Evolutionary conservation across 768 basidiomycete genomes (phyloP).

Genomic region (Daedaleopsis nitida): DNA sequence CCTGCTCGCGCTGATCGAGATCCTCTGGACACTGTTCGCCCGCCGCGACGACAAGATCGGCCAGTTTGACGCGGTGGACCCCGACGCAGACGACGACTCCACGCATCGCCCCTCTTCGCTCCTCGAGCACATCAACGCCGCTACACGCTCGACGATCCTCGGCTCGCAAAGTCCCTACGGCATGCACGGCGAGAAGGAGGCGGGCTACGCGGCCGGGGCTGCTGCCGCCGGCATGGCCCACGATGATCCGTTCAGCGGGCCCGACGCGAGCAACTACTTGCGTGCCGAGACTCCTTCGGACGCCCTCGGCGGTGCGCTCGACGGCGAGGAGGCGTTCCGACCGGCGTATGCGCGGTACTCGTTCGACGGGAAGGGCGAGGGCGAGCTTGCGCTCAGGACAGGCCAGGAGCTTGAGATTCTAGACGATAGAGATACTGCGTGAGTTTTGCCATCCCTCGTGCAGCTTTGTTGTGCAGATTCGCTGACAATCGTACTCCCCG

Average conservation of each 20-base stretch:
- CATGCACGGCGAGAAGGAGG: slow-evolving; percentile 54
- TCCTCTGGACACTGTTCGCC: slow-evolving; percentile 87
- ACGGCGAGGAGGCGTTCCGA: slow-evolving; percentile 68
- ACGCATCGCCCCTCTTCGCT: slow-evolving; percentile 84
- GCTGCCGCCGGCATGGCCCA: slow-evolving; percentile 31
- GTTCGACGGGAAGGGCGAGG: slow-evolving; percentile 78
- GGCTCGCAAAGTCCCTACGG: slow-evolving; percentile 48
- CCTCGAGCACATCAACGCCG: slow-evolving; percentile 89
- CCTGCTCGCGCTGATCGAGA: slow-evolving; percentile 80
- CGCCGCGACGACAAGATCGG: slow-evolving; percentile 72
- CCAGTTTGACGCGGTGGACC: slow-evolving; percentile 64
- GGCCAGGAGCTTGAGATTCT: slow-evolving; percentile 76
- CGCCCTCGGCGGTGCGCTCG: slow-evolving; percentile 59
- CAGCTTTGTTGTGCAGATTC: neutral
- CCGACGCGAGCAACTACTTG: slow-evolving; percentile 75
- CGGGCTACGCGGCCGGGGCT: slow-evolving; percentile 37
- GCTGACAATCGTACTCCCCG: slow-evolving; percentile 13
- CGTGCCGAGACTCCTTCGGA: slow-evolving; percentile 84
- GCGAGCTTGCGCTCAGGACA: slow-evolving; percentile 69
- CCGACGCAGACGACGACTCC: slow-evolving; percentile 72
- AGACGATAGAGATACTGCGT: slow-evolving; percentile 82
- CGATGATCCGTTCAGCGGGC: slow-evolving; percentile 60
- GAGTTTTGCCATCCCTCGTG: slow-evolving; percentile 33
- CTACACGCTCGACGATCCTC: slow-evolving; percentile 81
- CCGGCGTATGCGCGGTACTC: slow-evolving; percentile 82